A percentile compares a stretch with the other conserved stretches of the same genome.
Evolutionary conservation across 106 monocot genomes (phyloP).

Genomic region (Narthecium ossifragum): DNA sequence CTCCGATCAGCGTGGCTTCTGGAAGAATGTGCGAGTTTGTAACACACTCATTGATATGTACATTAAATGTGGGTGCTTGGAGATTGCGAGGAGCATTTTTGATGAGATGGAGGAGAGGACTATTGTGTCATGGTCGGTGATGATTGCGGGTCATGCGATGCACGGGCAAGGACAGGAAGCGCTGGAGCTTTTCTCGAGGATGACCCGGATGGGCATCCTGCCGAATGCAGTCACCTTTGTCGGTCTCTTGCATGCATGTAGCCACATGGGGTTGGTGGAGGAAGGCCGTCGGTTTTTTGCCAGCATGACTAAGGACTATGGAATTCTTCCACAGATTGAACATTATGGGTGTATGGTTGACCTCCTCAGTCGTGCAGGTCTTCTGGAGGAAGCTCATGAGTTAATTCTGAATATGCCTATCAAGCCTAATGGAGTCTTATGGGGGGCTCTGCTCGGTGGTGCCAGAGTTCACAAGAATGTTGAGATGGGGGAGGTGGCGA

Average conservation of each 20-base stretch:
- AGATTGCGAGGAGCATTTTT: constrained; percentile 31
- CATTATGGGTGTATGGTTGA: constrained; percentile 84
- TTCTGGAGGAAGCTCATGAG: constrained; percentile 40
- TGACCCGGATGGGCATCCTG: constrained; percentile 21
- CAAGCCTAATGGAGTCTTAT: constrained; percentile 42
- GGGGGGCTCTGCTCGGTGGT: constrained; percentile 74
- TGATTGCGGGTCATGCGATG: constrained; percentile 51
- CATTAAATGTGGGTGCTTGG: constrained; percentile 57
- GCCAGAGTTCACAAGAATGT: constrained; percentile 49
- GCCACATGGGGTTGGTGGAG: constrained; percentile 57
- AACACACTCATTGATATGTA: constrained; percentile 72
- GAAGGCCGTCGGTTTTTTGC: constrained; percentile 39
- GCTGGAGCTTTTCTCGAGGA: constrained; percentile 38
- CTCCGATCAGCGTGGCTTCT: constrained; percentile 16
- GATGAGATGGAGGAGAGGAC: constrained; percentile 33
- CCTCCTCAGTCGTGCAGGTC: constrained; percentile 58
- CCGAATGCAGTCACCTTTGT: constrained; percentile 63
- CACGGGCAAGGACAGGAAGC: constrained; percentile 57
- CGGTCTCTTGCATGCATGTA: constrained; percentile 65
- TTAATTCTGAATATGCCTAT: constrained; percentile 56
- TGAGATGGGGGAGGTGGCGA: constrained; percentile 47
- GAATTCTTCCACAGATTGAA: constrained; percentile 48
- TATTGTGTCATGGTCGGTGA: constrained; percentile 50
- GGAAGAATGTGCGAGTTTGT: constrained; percentile 32
- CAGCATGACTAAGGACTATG: constrained; percentile 33